These are phyloP conservation scores for Naganishia friedmannii DNA, from an alignment of 768 basidiomycete species.

Conservation along the genomic window DNA sequence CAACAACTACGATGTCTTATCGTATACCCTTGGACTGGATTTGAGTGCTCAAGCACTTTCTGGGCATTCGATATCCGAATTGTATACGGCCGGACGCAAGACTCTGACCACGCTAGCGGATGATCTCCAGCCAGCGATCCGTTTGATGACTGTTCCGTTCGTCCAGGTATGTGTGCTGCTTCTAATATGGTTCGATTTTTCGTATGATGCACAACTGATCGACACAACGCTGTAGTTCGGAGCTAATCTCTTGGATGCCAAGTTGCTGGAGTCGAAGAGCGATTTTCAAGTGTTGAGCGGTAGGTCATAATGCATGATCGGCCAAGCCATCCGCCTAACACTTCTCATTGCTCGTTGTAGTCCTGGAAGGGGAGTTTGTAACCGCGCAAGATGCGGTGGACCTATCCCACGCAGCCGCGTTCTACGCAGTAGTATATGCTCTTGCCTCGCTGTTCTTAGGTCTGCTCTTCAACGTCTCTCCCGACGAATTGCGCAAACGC, in stretches of 20 bases:
- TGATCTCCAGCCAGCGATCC: constrained; percentile 13
- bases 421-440: constrained; percentile 23
- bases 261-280: neutral
- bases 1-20: constrained; percentile 22
- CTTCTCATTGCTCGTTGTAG: neutral
- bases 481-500: neutral
- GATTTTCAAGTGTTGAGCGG: constrained; percentile 4
- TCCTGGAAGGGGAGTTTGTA: constrained; percentile 19
- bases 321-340: neutral
- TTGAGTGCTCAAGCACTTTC: constrained; percentile 21
- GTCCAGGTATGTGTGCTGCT: constrained; percentile 18
- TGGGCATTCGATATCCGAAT: constrained; percentile 18
- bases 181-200: too few species aligned
- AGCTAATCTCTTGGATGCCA: constrained; percentile 11
- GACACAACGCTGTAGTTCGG: neutral
- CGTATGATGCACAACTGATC: neutral
- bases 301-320: neutral
- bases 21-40: constrained; percentile 26
- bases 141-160: constrained; percentile 27
- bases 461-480: constrained; percentile 13
- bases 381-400: constrained; percentile 15
- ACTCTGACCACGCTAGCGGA: constrained; percentile 21
- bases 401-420: neutral
- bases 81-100: constrained; percentile 1
- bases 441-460: constrained; percentile 20